Evolutionary conservation across 768 basidiomycete species (phyloP).

Genomic region (Leccinum disarticulatum): DNA sequence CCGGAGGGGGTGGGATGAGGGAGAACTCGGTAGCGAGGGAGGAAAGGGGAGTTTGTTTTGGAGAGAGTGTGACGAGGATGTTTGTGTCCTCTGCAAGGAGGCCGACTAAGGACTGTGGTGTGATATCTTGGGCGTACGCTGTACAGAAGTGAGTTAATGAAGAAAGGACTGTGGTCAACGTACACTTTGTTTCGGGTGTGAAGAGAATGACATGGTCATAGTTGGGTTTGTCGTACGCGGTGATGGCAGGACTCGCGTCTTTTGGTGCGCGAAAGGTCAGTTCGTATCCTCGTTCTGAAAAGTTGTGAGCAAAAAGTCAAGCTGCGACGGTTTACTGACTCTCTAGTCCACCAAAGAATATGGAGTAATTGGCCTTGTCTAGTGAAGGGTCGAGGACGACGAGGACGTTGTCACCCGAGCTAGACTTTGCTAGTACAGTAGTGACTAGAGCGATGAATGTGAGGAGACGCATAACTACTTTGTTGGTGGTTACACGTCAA

Average conservation of each 20-base stretch:
- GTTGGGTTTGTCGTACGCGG: constrained; percentile 67
- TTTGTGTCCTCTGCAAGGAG: constrained; percentile 74
- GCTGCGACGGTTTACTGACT: constrained; percentile 44
- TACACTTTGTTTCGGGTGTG: constrained; percentile 84
- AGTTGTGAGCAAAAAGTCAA: not conserved
- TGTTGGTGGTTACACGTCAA: not conserved
- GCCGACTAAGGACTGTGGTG: constrained; percentile 75
- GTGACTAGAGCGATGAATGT: constrained; percentile 28
- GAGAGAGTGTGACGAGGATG: constrained; percentile 78
- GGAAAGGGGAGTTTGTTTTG: constrained; percentile 70
- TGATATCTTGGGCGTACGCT: constrained; percentile 75
- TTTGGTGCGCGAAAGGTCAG: constrained; percentile 86
- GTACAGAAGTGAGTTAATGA: not conserved
- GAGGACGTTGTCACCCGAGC: constrained; percentile 78
- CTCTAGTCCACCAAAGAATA: constrained; percentile 79
- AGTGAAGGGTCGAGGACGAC: constrained; percentile 77
- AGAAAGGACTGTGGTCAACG: constrained; percentile 3
- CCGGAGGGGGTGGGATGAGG: constrained; percentile 82
- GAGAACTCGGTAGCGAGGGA: constrained; percentile 91
- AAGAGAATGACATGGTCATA: constrained; percentile 89
- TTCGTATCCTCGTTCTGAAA: constrained; percentile 75
- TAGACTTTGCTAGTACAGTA: constrained; percentile 57
- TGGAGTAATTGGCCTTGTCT: constrained; percentile 67
- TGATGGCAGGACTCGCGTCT: constrained; percentile 62
- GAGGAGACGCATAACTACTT: constrained; percentile 28